Evolutionary conservation across 2,329 filamentous ascomycete species (phyloP).

Genomic region (Beauveria sp.): DNA sequence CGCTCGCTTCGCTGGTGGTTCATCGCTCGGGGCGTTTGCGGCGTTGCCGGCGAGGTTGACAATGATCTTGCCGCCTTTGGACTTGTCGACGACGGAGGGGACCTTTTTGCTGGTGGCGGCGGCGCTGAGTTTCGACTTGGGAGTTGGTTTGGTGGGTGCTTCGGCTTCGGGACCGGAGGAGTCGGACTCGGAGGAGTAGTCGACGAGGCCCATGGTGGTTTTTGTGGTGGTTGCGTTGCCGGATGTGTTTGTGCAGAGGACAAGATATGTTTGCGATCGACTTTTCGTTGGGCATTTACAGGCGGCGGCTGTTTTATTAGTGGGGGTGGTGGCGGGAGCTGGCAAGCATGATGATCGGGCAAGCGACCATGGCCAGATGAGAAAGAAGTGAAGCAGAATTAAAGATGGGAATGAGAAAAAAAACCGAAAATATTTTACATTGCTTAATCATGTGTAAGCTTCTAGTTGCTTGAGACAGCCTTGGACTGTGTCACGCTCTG

Average conservation of each 20-base stretch:
- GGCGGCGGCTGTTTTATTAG: neutral
- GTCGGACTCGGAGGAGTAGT: constrained; percentile 73
- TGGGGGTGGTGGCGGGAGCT: neutral
- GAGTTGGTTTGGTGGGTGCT: constrained; percentile 18
- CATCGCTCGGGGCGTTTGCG: constrained; percentile 26
- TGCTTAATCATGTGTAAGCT: too few species aligned
- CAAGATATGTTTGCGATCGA: neutral
- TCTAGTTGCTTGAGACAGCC: too few species aligned
- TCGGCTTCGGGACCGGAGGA: constrained; percentile 59
- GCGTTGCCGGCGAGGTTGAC: constrained; percentile 61
- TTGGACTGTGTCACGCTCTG: too few species aligned
- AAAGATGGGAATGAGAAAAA: too few species aligned
- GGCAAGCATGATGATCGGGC: neutral
- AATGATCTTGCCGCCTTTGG: constrained; percentile 75
- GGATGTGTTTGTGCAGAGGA: neutral
- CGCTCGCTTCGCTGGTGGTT: constrained; percentile 61
- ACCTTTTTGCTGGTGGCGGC: constrained; percentile 42
- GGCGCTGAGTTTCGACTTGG: constrained; percentile 20
- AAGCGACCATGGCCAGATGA: too few species aligned
- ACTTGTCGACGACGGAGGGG: constrained; percentile 73
- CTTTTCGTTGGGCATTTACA: neutral
- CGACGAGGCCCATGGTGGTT: constrained; percentile 62
- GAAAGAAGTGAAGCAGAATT: too few species aligned
- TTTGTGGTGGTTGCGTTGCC: constrained; percentile 10
- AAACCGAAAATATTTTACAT: too few species aligned